Conservation (phyloP, 139 green algal species). For the Zygnema cylindricum region DNA sequence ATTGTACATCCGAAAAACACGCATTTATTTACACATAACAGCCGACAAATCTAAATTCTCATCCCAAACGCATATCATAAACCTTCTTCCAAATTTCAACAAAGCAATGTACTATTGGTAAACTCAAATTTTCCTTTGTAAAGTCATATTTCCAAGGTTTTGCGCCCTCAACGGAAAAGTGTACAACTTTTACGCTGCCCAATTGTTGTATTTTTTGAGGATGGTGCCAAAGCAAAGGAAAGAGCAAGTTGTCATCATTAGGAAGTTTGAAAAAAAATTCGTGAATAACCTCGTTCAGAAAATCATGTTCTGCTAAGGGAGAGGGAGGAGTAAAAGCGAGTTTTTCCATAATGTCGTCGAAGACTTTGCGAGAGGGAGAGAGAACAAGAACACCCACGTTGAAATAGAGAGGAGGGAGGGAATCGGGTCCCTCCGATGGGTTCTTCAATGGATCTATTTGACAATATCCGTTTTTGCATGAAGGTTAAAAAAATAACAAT, state of each 20-base stretch:
- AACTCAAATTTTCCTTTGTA: slow-evolving; percentile 29
- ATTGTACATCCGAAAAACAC: too few relatives aligned
- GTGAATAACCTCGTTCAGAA: slow-evolving; percentile 22
- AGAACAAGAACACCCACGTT: slow-evolving; percentile 50
- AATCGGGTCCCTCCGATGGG: neutral
- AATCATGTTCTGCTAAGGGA: slow-evolving; percentile 43
- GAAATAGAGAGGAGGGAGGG: slow-evolving; percentile 43
- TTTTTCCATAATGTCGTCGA: slow-evolving; percentile 2
- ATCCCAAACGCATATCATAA: too few relatives aligned
- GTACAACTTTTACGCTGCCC: slow-evolving; percentile 6
- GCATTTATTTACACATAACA: too few relatives aligned
- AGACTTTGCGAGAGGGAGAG: slow-evolving; percentile 33
- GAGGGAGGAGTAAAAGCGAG: slow-evolving; percentile 15
- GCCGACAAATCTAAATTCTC: too few relatives aligned
- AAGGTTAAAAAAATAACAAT: too few relatives aligned
- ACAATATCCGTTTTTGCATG: slow-evolving; percentile 34
- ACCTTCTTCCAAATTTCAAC: slow-evolving; percentile 33
- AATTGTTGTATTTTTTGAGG: slow-evolving; percentile 23
- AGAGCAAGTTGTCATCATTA: slow-evolving; percentile 26
- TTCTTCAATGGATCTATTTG: slow-evolving; percentile 37
- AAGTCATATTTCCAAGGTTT: slow-evolving; percentile 34
- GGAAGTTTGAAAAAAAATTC: neutral
- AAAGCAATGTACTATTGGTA: slow-evolving; percentile 21
- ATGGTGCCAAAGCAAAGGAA: slow-evolving; percentile 32
- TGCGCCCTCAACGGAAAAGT: slow-evolving; percentile 19